phyloP scores from a whole-genome alignment of 768 basidiomycete genomes.

The Cubamyces lactineus region DNA sequence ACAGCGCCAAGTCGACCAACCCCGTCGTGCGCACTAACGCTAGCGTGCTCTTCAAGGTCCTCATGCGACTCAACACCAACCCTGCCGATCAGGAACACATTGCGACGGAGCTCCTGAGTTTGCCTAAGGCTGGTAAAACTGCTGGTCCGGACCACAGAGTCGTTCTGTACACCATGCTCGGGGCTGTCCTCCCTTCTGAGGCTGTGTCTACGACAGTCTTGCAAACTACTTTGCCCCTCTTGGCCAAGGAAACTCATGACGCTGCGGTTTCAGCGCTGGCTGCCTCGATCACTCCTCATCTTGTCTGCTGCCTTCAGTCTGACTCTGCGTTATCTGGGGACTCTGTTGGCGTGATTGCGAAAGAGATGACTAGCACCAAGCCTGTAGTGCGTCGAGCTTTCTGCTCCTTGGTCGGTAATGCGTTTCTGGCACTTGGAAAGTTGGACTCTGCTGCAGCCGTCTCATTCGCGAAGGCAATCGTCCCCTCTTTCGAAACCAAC shows the following conservation, averaged over 20 bases:
- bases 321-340: slow-evolving; percentile 49
- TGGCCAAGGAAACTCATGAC: slow-evolving; percentile 83
- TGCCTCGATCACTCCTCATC: slow-evolving; percentile 58
- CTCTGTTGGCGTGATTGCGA: slow-evolving; percentile 53
- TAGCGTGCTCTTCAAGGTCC: slow-evolving; percentile 55
- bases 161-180: slow-evolving; percentile 79
- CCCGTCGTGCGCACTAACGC: slow-evolving; percentile 58
- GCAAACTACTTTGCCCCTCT: slow-evolving; percentile 46
- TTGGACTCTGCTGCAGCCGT: slow-evolving; percentile 46
- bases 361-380: slow-evolving; percentile 75
- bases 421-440: slow-evolving; percentile 52
- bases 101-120: slow-evolving; percentile 66
- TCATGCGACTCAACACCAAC: slow-evolving; percentile 41
- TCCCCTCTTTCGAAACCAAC: slow-evolving; percentile 67
- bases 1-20: slow-evolving; percentile 77
- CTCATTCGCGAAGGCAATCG: slow-evolving; percentile 55
- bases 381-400: slow-evolving; percentile 64
- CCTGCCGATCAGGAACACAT: slow-evolving; percentile 47
- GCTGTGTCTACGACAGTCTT: slow-evolving; percentile 50
- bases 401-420: slow-evolving; percentile 61
- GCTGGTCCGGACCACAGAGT: slow-evolving; percentile 84
- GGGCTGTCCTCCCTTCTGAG: slow-evolving; percentile 51
- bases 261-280: slow-evolving; percentile 57
- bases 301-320: slow-evolving; percentile 53
- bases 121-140: slow-evolving; percentile 85